Conservation (phyloP, 2,329 filamentous ascomycete genomes). For the Alternaria sp. region DNA sequence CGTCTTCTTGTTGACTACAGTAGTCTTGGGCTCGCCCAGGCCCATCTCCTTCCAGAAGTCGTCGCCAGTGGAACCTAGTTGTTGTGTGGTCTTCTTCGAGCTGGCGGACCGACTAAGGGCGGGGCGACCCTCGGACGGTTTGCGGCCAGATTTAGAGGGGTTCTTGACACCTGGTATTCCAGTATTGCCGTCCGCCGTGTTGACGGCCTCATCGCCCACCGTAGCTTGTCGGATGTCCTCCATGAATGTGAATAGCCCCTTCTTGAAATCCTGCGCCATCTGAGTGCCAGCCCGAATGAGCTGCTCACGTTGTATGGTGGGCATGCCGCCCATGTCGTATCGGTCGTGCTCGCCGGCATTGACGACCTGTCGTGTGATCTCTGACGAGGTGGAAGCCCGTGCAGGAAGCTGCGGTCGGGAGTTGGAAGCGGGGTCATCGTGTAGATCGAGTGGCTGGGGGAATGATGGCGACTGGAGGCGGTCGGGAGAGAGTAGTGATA, state of each 20-base stretch:
- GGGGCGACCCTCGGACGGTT: constrained; percentile 39
- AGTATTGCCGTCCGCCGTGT: constrained; percentile 42
- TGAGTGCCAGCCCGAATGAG: constrained; percentile 65
- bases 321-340: constrained; percentile 39
- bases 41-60: constrained; percentile 54
- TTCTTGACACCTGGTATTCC: constrained; percentile 34
- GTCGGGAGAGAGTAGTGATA: constrained; percentile 81
- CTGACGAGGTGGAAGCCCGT: constrained; percentile 41
- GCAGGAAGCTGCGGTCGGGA: constrained; percentile 18
- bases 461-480: constrained; percentile 46
- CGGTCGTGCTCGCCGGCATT: constrained; percentile 35
- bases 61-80: constrained; percentile 47
- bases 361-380: constrained; percentile 36
- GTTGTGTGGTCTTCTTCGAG: constrained; percentile 39
- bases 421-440: constrained; percentile 26
- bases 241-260: constrained; percentile 91
- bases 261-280: constrained; percentile 85
- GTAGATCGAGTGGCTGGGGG: constrained; percentile 48
- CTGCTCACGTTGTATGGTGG: constrained; percentile 45
- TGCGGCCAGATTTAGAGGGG: constrained; percentile 35
- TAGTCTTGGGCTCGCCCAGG: constrained; percentile 47
- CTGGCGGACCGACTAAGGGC: constrained; percentile 39
- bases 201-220: constrained; percentile 86
- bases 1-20: constrained; percentile 46
- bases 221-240: constrained; percentile 95